These are phyloP conservation scores for Halophytophthora polymorphica DNA, from an alignment of 352 stramenopile species.

Conservation along the genomic window DNA sequence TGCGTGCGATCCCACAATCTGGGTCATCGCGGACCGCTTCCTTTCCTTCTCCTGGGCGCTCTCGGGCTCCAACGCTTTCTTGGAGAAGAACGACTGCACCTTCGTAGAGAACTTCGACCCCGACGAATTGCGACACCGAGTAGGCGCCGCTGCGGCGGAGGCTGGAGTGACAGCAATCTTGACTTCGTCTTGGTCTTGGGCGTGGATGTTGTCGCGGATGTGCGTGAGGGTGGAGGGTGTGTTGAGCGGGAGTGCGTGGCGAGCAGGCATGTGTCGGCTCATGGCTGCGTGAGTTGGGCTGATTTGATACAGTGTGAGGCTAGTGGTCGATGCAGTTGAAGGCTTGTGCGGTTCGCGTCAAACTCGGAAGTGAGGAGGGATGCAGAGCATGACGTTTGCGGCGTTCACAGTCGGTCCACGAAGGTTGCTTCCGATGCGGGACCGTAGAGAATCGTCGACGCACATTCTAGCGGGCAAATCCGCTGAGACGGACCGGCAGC, in stretches of 20 bases:
- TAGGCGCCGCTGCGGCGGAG: not conserved
- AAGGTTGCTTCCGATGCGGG: too few species aligned
- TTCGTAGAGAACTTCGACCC: slow-evolving; percentile 15
- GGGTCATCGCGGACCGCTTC: slow-evolving; percentile 15
- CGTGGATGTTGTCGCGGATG: slow-evolving; percentile 13
- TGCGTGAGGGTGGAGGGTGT: slow-evolving; percentile 18
- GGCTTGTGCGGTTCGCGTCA: slow-evolving; percentile 1
- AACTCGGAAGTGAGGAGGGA: slow-evolving; percentile 24
- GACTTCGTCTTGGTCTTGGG: not conserved
- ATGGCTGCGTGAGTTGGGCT: slow-evolving; percentile 8
- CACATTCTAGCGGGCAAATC: too few species aligned
- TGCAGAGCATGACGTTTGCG: too few species aligned
- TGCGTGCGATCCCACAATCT: slow-evolving; percentile 13
- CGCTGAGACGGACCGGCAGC: too few species aligned
- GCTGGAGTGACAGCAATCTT: too few species aligned
- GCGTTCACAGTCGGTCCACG: too few species aligned
- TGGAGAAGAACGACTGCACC: slow-evolving; percentile 13
- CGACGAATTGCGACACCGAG: slow-evolving; percentile 7
- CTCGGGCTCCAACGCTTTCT: slow-evolving; percentile 2
- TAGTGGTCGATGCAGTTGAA: not conserved
- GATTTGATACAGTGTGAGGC: too few species aligned
- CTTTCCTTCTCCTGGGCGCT: slow-evolving; percentile 7
- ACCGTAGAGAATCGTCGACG: too few species aligned
- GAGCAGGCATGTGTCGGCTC: slow-evolving; percentile 10
- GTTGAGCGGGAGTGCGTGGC: slow-evolving; percentile 21